These are phyloP conservation scores for Blastobotrys chiropterorum DNA, from an alignment of 805 yeast species.

Conservation along the genomic window DNA sequence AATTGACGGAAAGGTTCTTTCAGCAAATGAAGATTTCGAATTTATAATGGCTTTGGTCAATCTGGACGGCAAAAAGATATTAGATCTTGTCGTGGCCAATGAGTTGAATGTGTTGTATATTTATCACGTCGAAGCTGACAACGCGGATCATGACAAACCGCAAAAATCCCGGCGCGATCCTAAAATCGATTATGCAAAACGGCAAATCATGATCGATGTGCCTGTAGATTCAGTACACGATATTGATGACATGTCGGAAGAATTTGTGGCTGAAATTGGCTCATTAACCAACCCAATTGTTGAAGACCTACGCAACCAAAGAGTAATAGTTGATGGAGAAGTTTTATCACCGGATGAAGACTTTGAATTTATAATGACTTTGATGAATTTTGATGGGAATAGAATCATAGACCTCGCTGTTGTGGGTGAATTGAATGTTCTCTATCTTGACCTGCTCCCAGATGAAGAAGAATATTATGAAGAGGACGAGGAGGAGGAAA, in stretches of 20 bases:
- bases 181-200: background rate
- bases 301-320: background rate
- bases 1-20: background rate
- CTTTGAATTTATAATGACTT: background rate
- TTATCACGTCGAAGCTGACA: background rate
- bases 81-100: background rate
- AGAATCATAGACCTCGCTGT: background rate
- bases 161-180: background rate
- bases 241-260: background rate
- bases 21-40: background rate
- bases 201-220: background rate
- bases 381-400: background rate
- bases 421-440: background rate
- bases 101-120: background rate
- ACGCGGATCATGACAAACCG: background rate
- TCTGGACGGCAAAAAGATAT: background rate
- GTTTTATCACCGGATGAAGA: background rate
- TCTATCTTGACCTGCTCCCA: background rate
- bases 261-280: background rate
- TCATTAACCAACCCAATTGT: background rate
- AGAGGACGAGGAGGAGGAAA: background rate
- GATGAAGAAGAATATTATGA: conserved; percentile 1
- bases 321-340: background rate
- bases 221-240: background rate
- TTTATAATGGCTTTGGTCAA: background rate